Percentiles rank a stretch among this genome's conserved stretches.
Evolutionary conservation across 129 eudicot species (phyloP).

Genomic region (Lonicera japonica): DNA sequence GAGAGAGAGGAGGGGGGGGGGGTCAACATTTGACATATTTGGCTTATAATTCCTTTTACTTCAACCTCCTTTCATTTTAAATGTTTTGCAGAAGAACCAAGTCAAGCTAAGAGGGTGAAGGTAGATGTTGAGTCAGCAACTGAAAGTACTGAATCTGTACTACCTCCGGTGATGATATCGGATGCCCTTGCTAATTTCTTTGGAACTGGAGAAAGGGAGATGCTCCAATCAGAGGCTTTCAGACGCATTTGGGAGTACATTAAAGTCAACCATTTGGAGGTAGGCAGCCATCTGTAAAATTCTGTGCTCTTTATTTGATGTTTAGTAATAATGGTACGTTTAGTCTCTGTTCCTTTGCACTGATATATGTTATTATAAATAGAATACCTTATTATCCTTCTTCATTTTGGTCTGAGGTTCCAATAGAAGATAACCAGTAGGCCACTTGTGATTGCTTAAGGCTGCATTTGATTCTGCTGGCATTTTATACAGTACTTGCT

Average conservation of each 20-base stretch:
- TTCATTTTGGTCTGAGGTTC: too few species aligned
- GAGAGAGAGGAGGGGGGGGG: slow-evolving; percentile 6
- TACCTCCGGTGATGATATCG: slow-evolving; percentile 54
- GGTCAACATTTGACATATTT: not conserved
- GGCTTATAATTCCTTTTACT: not conserved
- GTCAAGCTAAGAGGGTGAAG: slow-evolving; percentile 47
- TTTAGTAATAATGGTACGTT: not conserved
- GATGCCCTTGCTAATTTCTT: slow-evolving; percentile 73
- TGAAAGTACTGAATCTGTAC: slow-evolving; percentile 37
- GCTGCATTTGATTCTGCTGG: too few species aligned
- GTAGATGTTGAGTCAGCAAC: slow-evolving; percentile 43
- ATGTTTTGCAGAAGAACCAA: slow-evolving; percentile 52
- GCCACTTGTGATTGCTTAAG: too few species aligned
- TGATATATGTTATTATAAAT: too few species aligned
- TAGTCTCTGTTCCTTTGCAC: not conserved
- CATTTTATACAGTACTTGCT: too few species aligned
- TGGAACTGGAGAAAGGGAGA: slow-evolving; percentile 71
- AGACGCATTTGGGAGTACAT: slow-evolving; percentile 83
- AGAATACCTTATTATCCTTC: too few species aligned
- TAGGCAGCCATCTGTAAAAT: slow-evolving; percentile 13
- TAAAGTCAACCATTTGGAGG: slow-evolving; percentile 77
- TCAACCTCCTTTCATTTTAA: not conserved
- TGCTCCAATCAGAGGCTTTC: slow-evolving; percentile 67
- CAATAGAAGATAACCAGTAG: too few species aligned
- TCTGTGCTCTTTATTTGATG: not conserved